Conservation (phyloP, 768 basidiomycete species). For the Butyriboletus loyo region DNA sequence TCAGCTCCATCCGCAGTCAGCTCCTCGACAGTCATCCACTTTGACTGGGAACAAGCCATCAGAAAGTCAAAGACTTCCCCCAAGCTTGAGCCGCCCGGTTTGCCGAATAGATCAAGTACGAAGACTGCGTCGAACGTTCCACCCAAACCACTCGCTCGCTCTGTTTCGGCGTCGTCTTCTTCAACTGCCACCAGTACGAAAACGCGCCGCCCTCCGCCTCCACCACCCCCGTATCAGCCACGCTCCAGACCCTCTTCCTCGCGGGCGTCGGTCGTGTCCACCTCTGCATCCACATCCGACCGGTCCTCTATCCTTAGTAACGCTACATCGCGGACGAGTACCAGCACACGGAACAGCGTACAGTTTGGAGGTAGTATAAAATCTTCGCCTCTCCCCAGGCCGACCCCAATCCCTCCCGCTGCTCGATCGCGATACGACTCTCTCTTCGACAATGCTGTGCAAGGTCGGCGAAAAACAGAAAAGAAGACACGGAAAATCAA, state of each 20-base stretch:
- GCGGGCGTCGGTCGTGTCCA: conserved; percentile 36
- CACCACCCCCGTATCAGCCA: conserved; percentile 33
- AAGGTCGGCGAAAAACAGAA: conserved; percentile 43
- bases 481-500: conserved; percentile 26
- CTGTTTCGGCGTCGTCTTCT: conserved; percentile 36
- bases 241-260: conserved; percentile 34
- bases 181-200: conserved; percentile 36
- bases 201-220: conserved; percentile 39
- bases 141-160: conserved; percentile 31
- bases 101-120: conserved; percentile 44
- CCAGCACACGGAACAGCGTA: conserved; percentile 30
- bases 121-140: conserved; percentile 18
- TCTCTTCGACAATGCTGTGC: conserved; percentile 60
- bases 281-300: conserved; percentile 50
- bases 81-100: conserved; percentile 39
- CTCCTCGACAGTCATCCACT: conserved; percentile 45
- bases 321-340: conserved; percentile 37
- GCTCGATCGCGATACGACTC: conserved; percentile 65
- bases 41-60: conserved; percentile 52
- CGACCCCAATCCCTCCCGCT: conserved; percentile 64
- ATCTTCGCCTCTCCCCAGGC: conserved; percentile 41
- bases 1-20: conserved; percentile 53
- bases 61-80: conserved; percentile 30
- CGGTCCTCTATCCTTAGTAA: conserved; percentile 60
- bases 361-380: conserved; percentile 20